phyloP scores from a whole-genome alignment of 306 rosid species.

The Quercus cerris region DNA sequence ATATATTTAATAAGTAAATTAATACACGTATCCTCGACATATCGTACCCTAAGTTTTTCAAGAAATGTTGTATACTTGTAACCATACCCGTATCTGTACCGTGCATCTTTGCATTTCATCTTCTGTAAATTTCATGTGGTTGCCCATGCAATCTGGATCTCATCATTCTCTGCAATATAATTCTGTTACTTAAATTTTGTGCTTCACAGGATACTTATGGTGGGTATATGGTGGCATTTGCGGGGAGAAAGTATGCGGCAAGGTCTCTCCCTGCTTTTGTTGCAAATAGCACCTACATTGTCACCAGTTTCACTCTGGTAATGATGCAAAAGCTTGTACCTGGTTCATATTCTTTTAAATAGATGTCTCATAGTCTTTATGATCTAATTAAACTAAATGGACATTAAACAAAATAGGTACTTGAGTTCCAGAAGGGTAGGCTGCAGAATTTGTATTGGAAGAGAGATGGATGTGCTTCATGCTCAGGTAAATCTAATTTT shows the following conservation, averaged over 20 bases:
- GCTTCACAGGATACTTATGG: constrained; percentile 52
- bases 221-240: constrained; percentile 75
- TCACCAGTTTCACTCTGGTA: constrained; percentile 72
- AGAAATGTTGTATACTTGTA: no score
- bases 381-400: constrained; percentile 1
- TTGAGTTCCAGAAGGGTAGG: constrained; percentile 72
- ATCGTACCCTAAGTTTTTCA: no score
- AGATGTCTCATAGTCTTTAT: not conserved
- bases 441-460: constrained; percentile 69
- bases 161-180: not conserved
- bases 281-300: constrained; percentile 50
- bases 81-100: no score
- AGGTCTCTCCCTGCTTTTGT: constrained; percentile 62
- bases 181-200: not conserved
- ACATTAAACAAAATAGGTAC: constrained; percentile 46
- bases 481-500: constrained; percentile 48
- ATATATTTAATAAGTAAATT: no score
- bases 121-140: not conserved
- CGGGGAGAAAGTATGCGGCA: constrained; percentile 67
- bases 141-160: not conserved
- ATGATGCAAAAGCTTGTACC: constrained; percentile 9
- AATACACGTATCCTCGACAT: no score
- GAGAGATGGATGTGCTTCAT: constrained; percentile 63
- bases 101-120: no score
- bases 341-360: not conserved